These are phyloP conservation scores for Pseudogymnoascus sp. DNA, from an alignment of 2,329 filamentous ascomycete species.

Conservation along the genomic window DNA sequence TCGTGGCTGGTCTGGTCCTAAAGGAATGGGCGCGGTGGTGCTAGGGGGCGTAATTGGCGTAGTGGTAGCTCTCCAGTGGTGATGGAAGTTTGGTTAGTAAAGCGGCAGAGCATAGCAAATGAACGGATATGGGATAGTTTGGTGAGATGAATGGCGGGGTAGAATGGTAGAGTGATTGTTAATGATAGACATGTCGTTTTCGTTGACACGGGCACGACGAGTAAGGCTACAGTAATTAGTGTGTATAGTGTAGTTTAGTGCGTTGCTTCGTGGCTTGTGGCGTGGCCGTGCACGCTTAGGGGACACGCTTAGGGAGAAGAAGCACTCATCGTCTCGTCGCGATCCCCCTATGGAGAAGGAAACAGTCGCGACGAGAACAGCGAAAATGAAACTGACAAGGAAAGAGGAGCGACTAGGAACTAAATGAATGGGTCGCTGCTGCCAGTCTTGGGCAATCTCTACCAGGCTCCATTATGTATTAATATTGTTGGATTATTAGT, in stretches of 20 bases:
- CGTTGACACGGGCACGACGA: not conserved
- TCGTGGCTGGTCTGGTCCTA: not conserved
- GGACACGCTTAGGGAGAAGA: not conserved
- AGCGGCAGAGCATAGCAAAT: not conserved
- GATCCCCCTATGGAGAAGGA: not conserved
- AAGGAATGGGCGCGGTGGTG: not conserved
- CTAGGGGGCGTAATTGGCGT: not conserved
- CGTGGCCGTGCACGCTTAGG: not conserved
- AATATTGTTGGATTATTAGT: not conserved
- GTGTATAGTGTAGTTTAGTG: not conserved
- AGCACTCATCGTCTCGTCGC: not conserved
- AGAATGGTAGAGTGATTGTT: not conserved
- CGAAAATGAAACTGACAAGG: not conserved
- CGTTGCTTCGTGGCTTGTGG: not conserved
- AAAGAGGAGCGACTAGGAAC: not conserved
- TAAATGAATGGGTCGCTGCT: not conserved
- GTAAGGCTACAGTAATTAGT: not conserved
- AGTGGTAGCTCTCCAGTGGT: not conserved
- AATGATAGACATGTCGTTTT: not conserved
- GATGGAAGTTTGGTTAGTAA: not conserved
- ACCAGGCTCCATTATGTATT: not conserved
- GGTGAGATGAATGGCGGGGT: not conserved
- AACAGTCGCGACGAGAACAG: not conserved
- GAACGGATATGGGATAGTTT: not conserved
- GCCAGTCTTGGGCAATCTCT: not conserved